Conservation (phyloP, 176 grass and related monocot genomes). For the Triticum monococcum region DNA sequence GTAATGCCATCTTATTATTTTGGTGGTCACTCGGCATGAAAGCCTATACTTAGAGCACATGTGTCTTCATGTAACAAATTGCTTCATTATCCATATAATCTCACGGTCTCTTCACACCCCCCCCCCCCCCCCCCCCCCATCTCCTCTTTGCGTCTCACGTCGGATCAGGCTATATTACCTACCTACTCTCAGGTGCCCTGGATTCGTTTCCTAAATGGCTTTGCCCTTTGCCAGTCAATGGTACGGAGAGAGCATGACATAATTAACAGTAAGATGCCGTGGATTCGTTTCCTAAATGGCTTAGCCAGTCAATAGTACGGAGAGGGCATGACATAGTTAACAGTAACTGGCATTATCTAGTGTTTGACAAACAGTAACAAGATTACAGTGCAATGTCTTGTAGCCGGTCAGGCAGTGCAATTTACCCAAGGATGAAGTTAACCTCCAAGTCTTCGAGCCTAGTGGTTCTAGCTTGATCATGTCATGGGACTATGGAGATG, state of each 20-base stretch:
- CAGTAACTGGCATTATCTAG: background rate
- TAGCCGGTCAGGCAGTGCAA: background rate
- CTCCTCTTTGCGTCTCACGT: background rate
- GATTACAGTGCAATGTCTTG: background rate
- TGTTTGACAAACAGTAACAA: slow-evolving; percentile 6
- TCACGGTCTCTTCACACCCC: background rate
- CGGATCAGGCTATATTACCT: background rate
- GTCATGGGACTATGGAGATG: background rate
- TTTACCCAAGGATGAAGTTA: background rate
- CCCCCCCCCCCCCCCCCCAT: too few species aligned
- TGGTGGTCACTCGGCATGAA: slow-evolving; percentile 3
- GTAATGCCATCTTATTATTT: slow-evolving; percentile 32
- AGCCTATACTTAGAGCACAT: background rate
- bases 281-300: slow-evolving; percentile 6
- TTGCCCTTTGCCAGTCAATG: background rate
- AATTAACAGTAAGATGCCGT: background rate
- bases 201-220: slow-evolving; percentile 9
- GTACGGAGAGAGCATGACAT: background rate
- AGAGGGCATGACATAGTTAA: background rate
- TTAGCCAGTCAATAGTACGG: background rate
- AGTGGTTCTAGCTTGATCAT: slow-evolving; percentile 14
- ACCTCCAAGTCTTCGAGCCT: background rate
- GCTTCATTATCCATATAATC: background rate
- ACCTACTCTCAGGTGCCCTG: background rate
- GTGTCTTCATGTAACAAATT: slow-evolving; percentile 16